Evolutionary conservation across 2,329 filamentous ascomycete species (phyloP), one percentile per base, ranked within the genome.

Genomic region (Cordyceps militaris): DNA sequence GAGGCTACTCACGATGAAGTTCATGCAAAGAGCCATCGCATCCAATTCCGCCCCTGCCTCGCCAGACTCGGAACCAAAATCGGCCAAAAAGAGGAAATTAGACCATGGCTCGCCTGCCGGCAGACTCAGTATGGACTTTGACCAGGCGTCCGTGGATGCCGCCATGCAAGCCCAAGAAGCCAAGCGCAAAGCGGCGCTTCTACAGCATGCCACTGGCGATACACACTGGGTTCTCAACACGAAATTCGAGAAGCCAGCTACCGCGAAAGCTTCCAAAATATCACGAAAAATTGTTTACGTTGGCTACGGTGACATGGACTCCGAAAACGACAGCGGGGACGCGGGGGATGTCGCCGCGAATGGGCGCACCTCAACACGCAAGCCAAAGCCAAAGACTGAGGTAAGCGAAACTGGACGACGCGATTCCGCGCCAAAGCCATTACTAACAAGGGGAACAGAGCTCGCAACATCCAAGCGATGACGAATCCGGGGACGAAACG

Each of bases 1-100:
- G 59, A 86, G 91, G 64, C 85, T 97, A 49, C 79, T 95, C 68
- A 92, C 89, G 38, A 97, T 96, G 91, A 96, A 96, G 77, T 97
- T 97, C 70, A 97, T 97, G 92, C 92, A 96, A 77, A 84, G 92
- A 66, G 88, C 89, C 61, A 87, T 85, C 51, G 84, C 86, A 51
- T 82, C 86, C 24, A 76, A 75, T 51, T 75, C 76, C 34, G 73
- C 66, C 60, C 67, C 72, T 52, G 69, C 75, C 19, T 75, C 75
- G 60, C 70, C 80, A 62, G 67, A 76, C 65, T 72, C 74, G 51
- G 78, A 81, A 21, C 75, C 79, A 19, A 81, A 69, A 66, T 79
- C 71, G 59, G 74, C 80, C 14, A 91, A 92, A 71, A 84, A 85
- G 63, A 81, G 83, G 62, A 88, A 86, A 66, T 52, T 73, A 60